Base-by-base conservation (phyloP, 176 grass and related monocot species). In the Oryza glumipatula region DNA sequence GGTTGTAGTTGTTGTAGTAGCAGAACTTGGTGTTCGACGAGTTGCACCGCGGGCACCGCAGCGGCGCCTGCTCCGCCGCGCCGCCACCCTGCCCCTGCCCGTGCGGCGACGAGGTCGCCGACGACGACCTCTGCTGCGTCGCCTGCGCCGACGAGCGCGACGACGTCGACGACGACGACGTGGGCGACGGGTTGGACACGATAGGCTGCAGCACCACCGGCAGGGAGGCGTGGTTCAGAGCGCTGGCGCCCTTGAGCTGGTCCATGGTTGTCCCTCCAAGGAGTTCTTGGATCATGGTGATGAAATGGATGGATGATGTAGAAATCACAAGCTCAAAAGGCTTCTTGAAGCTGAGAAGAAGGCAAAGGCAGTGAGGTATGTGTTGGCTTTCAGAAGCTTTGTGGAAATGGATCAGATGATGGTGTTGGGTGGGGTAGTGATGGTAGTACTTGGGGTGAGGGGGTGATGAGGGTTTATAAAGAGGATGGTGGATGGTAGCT, bases 1-100 rank as follows among this genome's bases (percentile, higher is more conserved):
- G 89, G 86, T 89, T 91, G 80, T 91, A 91, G 86, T 94, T 94
- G 86, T 94, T 94, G 92, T 91, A 94, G 89, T 94, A 94, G 89
- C 92, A 94, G 89, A 94, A 94, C 87, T 94, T 94, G 89, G 92
- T 94, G 89, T 94, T 91, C 65, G 92, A 78, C 24, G 92, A 94
- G 80, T 94, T 83, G 67, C 92, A 94, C 76, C 92, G 86, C 7
- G 92, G 92, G 80, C 92, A 94, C 0, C 84, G 89, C 23, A 94
- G 77, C 69, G 90, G 87, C 80, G 77, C 38, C 86, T 82, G 85
- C 81, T 87, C 58, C 58, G 58, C 67, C 35, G n/a, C 52, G 6
- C 4, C 52, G 6, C 4, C 58, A 9, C 52, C 76, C 22, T 56
- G 68, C 3, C 2, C 74, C 56, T 74, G 77, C 0, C 17, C 26